These are phyloP conservation scores for Entomortierella chlamydospora DNA, from an alignment of 192 early-diverging fungal genomes.

Conservation along the genomic window DNA sequence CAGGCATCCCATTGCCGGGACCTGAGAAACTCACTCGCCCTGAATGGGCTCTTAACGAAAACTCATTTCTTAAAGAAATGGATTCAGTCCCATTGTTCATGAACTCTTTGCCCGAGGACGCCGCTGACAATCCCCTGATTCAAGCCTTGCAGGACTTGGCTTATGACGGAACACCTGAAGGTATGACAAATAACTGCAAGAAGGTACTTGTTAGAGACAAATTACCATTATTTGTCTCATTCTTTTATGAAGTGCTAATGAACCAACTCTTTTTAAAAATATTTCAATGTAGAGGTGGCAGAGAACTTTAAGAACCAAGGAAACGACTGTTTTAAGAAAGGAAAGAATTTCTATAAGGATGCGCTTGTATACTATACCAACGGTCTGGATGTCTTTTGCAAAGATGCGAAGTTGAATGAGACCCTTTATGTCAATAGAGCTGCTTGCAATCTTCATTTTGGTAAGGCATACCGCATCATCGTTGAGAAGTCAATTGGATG, in stretches of 20 bases:
- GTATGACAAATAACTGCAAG: conserved; percentile 49
- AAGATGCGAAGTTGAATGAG: conserved; percentile 82
- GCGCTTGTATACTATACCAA: conserved; percentile 91
- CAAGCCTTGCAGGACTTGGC: conserved; percentile 85
- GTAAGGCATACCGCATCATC: too few relatives aligned
- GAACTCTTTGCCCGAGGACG: conserved; percentile 76
- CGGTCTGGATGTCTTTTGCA: conserved; percentile 79
- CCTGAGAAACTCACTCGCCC: conserved; percentile 43
- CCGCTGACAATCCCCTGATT: conserved; percentile 79
- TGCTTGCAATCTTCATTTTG: conserved; percentile 88
- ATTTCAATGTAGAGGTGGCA: conserved; percentile 69
- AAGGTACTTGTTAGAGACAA: too few relatives aligned
- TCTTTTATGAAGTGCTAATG: neutral
- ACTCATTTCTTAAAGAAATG: conserved; percentile 69
- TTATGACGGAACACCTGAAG: conserved; percentile 94
- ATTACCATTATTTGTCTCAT: too few relatives aligned
- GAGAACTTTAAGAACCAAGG: conserved; percentile 96
- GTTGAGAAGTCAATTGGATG: too few relatives aligned
- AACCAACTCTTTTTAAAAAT: neutral
- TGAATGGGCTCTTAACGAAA: conserved; percentile 58
- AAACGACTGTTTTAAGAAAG: conserved; percentile 88
- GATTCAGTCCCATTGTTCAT: conserved; percentile 96
- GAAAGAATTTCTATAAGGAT: conserved; percentile 72
- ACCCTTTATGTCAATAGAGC: conserved; percentile 89
- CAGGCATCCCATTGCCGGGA: conserved; percentile 51